Evolutionary conservation across 495 filamentous ascomycete genomes (phyloP), one percentile per base, ranked within the genome.

Genomic region (Neurospora cerealis): DNA sequence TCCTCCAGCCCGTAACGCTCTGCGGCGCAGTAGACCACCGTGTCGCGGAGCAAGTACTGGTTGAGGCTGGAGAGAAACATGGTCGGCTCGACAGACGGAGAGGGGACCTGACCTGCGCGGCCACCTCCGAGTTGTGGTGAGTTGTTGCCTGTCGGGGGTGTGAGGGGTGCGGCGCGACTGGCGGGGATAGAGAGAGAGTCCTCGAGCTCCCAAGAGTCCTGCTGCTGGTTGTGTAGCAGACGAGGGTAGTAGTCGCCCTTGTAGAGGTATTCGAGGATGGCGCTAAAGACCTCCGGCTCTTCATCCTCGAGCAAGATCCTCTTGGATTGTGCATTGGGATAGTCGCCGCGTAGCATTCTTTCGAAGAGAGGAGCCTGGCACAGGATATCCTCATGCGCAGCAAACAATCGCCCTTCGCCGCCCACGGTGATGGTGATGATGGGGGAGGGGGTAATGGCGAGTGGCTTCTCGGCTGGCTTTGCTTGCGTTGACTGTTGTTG

Each of bases 171-270:
- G 74, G 73, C 78, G 77, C 80, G 80, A 66, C 15, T 66, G 28
- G 54, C 28, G 54, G 54, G 28, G 28, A 66, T 66, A 70, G 75
- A 75, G 69, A 83, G 83, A 79, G 83, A 80, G 71, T 86, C 88
- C 86, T 95, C 92, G 83, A 95, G 89, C 78, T 91, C 87, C 91
- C 91, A 94, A 72, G 87, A 85, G 78, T 89, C 87, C 46, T 84
- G 85, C 54, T 87, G 86, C 81, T 91, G 88, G 82, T 91, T 91
- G 81, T 92, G 91, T 36, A 90, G 76, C 70, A 95, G 83, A 71
- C 90, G 88, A 4, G 92, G 95, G 77, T 91, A 95, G 84, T 98
- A 98, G 83, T 97, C 94, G 85, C 94, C 87, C 84, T 95, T 94
- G 89, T 97, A 97, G 74, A 97, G 91, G 80, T 93, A 97, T 81